Conservation (phyloP, 371 early-diverging fungal genomes). For the Mortierella sp. region DNA sequence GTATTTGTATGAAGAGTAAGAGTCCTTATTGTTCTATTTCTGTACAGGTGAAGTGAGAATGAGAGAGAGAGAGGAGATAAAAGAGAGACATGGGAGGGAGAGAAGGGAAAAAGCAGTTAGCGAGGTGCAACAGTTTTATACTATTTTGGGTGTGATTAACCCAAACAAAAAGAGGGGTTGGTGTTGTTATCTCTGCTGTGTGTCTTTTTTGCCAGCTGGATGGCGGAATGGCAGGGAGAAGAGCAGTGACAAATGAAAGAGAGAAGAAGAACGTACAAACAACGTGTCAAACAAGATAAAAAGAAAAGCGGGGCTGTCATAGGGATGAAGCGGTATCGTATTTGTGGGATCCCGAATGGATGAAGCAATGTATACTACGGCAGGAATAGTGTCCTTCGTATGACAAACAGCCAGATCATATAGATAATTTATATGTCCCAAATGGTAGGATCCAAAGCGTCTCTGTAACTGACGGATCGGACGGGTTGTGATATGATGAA, state of each 20-base stretch:
- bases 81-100: neutral
- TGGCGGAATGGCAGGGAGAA: neutral
- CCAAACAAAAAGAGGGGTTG: neutral
- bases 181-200: neutral
- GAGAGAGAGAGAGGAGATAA: neutral
- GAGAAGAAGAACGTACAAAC: neutral
- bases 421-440: too few species aligned
- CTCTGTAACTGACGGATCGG: neutral
- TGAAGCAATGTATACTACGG: too few species aligned
- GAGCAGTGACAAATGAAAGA: neutral
- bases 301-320: neutral
- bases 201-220: neutral
- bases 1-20: conserved; percentile 13
- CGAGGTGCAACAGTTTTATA: neutral
- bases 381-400: too few species aligned
- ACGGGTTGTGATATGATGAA: too few species aligned
- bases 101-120: neutral
- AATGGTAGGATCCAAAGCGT: too few species aligned
- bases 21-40: neutral
- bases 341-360: neutral
- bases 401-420: too few species aligned
- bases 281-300: neutral
- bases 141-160: neutral
- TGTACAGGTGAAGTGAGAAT: neutral
- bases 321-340: neutral